Evolutionary conservation across 129 eudicot species (phyloP), one percentile per base, ranked within the genome.

Genomic region (Arctium minus): DNA sequence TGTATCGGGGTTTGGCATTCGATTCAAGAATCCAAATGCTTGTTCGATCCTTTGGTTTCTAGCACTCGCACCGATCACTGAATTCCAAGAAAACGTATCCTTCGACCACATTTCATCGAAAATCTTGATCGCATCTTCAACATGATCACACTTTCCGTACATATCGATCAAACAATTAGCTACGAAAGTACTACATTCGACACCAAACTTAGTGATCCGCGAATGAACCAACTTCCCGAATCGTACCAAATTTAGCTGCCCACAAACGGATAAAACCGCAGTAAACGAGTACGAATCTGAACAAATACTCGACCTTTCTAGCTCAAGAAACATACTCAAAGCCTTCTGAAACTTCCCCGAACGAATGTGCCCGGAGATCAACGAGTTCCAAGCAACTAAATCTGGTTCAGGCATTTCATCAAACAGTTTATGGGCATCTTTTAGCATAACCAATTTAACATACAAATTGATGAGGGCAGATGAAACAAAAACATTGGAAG

Each of bases 371-470:
- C 97, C 97, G 39, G 97, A 86, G 79, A 93, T 93, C 84, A 96
- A 85, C 39, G 97, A 81, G 85, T 96, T 96, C 97, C 99, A 93
- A 82, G 95, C 82, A 82, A 90, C 93, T 7, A 96, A 76, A 86
- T 85, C 87, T 86, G 88, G 95, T 60, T 87, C 87, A 80, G 92
- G 89, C 65, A 87, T 93, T 93, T 88, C 99, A 77, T 53, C 97
- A 40, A 91, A 93, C 92, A 96, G 56, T 38, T 87, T 38, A 62
- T 85, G 92, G 72, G 95, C 97, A 76, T 88, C 81, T 42, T 86
- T 39, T 13, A 91, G 6, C 0, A 38, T 60, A 68, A 85, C 92
- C 6, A 90, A 35, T 86, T 90, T 96, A 1, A 84, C 89, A 53
- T 96, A 96, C 29, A 91, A 90, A 56, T 88, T 89, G 27, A 91